Conservation (phyloP, 306 rosid species). For the Malus sieversii region DNA sequence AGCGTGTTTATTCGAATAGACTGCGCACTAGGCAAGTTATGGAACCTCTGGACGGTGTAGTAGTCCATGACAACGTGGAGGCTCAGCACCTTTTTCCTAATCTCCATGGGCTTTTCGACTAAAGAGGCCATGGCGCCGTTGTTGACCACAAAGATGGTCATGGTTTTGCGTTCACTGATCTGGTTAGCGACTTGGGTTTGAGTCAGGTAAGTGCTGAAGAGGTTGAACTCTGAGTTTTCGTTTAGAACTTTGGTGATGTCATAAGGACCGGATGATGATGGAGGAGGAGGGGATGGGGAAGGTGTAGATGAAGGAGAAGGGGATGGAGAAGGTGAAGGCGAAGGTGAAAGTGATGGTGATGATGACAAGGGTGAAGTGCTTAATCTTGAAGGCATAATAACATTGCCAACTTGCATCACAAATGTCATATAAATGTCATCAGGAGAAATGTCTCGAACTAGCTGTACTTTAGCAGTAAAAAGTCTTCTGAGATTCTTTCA, state of each 20-base stretch:
- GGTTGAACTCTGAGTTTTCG: conserved; percentile 17
- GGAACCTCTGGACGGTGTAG: conserved; percentile 16
- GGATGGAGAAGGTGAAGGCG: background rate
- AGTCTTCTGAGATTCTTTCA: too few relatives aligned
- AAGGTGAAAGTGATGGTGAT: background rate
- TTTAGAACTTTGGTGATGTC: background rate
- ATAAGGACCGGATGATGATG: background rate
- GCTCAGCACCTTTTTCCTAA: conserved; percentile 26
- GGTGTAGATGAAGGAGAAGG: background rate
- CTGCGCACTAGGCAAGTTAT: background rate
- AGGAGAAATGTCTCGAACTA: background rate
- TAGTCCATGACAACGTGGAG: conserved; percentile 30
- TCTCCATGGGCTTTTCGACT: conserved; percentile 29
- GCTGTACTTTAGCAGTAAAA: background rate
- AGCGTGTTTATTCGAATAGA: conserved; percentile 20
- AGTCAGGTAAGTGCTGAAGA: conserved; percentile 30
- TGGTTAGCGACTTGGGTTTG: conserved; percentile 22
- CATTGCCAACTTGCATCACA: background rate
- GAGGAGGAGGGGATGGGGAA: background rate
- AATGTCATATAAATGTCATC: background rate
- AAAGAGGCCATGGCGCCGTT: conserved; percentile 23
- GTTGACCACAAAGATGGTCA: conserved; percentile 32
- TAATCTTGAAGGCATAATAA: background rate
- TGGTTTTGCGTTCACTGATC: conserved; percentile 4
- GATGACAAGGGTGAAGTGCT: background rate